Percentiles rank a stretch among this genome's conserved stretches.
These are phyloP conservation scores for Nakazawaea ambrosiae DNA, from an alignment of 805 yeast genomes.

Conservation along the genomic window DNA sequence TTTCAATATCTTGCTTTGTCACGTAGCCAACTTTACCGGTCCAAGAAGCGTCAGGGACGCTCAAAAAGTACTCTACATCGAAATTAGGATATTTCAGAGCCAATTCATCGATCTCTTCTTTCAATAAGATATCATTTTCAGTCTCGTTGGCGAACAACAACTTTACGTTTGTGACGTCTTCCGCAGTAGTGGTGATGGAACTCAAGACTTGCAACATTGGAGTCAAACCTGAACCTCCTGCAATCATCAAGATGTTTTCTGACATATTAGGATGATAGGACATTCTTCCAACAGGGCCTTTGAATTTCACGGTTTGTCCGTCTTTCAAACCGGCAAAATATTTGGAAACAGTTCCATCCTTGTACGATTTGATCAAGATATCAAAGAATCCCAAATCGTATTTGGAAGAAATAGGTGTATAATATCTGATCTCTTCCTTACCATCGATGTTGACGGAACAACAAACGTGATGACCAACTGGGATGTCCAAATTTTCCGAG, in stretches of 20 bases:
- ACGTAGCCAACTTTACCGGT: constrained; percentile 59
- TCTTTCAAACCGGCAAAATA: constrained; percentile 55
- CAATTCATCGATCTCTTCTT: constrained; percentile 66
- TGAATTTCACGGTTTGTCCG: constrained; percentile 63
- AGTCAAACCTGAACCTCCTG: constrained; percentile 88
- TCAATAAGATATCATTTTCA: constrained; percentile 67
- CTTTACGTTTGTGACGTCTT: constrained; percentile 53
- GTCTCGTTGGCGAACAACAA: constrained; percentile 70
- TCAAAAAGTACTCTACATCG: constrained; percentile 51
- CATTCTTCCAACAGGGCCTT: constrained; percentile 78
- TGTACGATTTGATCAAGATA: constrained; percentile 68
- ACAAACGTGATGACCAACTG: constrained; percentile 72
- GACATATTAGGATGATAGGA: constrained; percentile 51
- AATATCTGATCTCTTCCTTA: constrained; percentile 54
- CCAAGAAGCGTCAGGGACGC: constrained; percentile 47
- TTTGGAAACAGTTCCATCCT: constrained; percentile 63
- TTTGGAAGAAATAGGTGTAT: constrained; percentile 70
- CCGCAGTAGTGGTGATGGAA: constrained; percentile 61
- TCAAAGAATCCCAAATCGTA: constrained; percentile 71
- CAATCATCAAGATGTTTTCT: constrained; percentile 59
- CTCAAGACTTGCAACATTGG: constrained; percentile 81
- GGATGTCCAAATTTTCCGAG: constrained; percentile 55
- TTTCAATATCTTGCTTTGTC: constrained; percentile 44
- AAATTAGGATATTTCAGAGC: constrained; percentile 57
- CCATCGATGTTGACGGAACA: constrained; percentile 41